phyloP scores from a whole-genome alignment of 139 green algal species.

The Tetraselmis chui region DNA sequence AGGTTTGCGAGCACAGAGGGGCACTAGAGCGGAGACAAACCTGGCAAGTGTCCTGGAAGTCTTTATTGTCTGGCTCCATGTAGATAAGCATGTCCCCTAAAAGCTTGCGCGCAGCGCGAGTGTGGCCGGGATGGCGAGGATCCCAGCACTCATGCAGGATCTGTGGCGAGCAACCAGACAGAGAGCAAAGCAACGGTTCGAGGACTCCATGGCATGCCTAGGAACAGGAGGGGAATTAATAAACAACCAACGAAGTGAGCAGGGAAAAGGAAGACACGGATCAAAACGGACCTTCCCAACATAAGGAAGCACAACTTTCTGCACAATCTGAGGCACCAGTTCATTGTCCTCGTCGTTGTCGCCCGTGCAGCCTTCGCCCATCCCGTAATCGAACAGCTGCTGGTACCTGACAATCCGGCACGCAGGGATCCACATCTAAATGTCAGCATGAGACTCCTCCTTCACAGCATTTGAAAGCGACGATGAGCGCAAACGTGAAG shows the following conservation, averaged over 20 bases:
- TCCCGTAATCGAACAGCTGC: conserved; percentile 77
- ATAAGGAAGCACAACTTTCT: conserved; percentile 72
- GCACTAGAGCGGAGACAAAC: too few relatives aligned
- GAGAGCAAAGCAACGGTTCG: background rate
- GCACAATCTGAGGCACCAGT: conserved; percentile 69
- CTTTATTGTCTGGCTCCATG: conserved; percentile 44
- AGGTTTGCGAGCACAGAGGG: too few relatives aligned
- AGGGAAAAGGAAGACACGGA: background rate
- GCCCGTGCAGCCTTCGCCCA: conserved; percentile 17
- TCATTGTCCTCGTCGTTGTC: conserved; percentile 42
- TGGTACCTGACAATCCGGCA: conserved; percentile 36
- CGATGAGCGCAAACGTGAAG: too few relatives aligned
- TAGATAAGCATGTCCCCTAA: conserved; percentile 65
- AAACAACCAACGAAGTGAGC: too few relatives aligned
- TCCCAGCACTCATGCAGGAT: conserved; percentile 48
- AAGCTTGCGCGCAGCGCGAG: conserved; percentile 33
- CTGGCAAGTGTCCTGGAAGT: conserved; percentile 22
- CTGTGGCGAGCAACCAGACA: background rate
- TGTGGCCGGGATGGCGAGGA: conserved; percentile 41
- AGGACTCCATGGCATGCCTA: too few relatives aligned
- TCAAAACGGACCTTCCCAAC: conserved; percentile 41
- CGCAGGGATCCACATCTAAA: too few relatives aligned
- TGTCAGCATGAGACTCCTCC: too few relatives aligned
- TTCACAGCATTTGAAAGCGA: too few relatives aligned
- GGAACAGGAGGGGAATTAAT: too few relatives aligned